Evolutionary conservation across 2,329 filamentous ascomycete species (phyloP), one percentile per base, ranked within the genome.

Genomic region (Daldinia sp.): DNA sequence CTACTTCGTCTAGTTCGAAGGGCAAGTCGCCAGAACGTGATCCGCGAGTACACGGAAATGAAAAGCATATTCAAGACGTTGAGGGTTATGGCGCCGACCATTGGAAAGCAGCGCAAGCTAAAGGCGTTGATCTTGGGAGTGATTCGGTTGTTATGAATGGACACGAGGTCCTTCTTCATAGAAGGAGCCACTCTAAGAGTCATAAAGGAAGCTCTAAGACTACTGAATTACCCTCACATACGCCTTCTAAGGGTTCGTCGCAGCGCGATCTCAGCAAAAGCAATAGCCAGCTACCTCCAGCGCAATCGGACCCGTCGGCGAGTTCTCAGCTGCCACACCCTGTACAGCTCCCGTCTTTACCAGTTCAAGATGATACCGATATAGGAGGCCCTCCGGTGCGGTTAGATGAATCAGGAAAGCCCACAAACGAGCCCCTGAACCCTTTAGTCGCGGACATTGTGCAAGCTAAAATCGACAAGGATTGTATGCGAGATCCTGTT

Each of bases 401-500:
- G 57, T 78, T 81, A 29, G 85, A 87, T 51, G 78, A 82, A 27
- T 79, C 79, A 13, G 85, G 84, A 27, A 84, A 83, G 39, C 79
- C 82, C 9, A 76, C 72, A 8, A 75, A 76, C 23, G 77, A 78
- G 21, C 70, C 74, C 19, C 77, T 85, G 54, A 84, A 87, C 76
- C 82, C 82, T 7, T 76, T 87, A 67, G 80, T 85, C 49, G 80
- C 88, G 7, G 92, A 95, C 58, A 88, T 98, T 71, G 86, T 86
- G 60, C 85, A 84, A 17, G 92, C 93, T 0, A 80, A 86, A 30
- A 86, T 99, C 23, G 88, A 92, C 66, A 92, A 94, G 70, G 91
- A 98, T 75, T 98, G 94, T 78, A 99, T 99, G 93, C 86, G 85
- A 13, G 95, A 99, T 77, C 95, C 96, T 0, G 79, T 99, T 37